Percentiles rank a stretch among this genome's conserved stretches.
Evolutionary conservation across 805 yeast species (phyloP).

Genomic region (Wickerhamiella parazyma): DNA sequence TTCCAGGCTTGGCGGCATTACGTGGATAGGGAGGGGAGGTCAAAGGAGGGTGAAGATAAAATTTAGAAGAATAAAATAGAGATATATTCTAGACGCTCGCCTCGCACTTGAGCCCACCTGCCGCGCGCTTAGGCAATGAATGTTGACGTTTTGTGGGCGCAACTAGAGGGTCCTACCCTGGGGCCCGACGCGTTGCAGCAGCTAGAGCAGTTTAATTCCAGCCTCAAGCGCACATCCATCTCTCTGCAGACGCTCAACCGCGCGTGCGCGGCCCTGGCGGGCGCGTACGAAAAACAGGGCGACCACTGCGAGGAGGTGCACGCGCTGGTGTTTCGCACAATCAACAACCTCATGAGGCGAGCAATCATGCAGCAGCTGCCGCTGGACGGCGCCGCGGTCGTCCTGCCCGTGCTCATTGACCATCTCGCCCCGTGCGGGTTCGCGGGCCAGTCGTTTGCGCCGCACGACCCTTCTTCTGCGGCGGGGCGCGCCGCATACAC

Average conservation of each 20-base stretch:
- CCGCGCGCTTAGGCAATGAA: not conserved
- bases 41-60: too few relatives aligned
- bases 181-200: conserved; percentile 2
- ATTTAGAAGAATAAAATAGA: too few relatives aligned
- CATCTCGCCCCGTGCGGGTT: conserved; percentile 10
- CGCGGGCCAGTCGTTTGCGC: not conserved
- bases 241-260: conserved; percentile 11
- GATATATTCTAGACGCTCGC: not conserved
- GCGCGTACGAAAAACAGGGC: conserved; percentile 11
- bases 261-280: conserved; percentile 21
- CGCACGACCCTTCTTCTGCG: not conserved
- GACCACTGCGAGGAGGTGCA: conserved; percentile 9
- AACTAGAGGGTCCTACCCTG: not conserved
- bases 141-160: not conserved
- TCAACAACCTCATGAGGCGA: conserved; percentile 34
- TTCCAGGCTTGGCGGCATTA: conserved; percentile 20
- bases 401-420: conserved; percentile 25
- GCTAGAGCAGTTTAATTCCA: conserved; percentile 17
- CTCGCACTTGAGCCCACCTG: not conserved
- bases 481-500: conserved; percentile 16
- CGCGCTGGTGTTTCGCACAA: conserved; percentile 29
- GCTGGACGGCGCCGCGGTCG: conserved; percentile 24
- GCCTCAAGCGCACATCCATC: conserved; percentile 16
- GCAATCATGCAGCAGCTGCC: conserved; percentile 29
- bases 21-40: too few relatives aligned